phyloP scores from a whole-genome alignment of 1,284 basidiomycete genomes.

The Chiua sp. region DNA sequence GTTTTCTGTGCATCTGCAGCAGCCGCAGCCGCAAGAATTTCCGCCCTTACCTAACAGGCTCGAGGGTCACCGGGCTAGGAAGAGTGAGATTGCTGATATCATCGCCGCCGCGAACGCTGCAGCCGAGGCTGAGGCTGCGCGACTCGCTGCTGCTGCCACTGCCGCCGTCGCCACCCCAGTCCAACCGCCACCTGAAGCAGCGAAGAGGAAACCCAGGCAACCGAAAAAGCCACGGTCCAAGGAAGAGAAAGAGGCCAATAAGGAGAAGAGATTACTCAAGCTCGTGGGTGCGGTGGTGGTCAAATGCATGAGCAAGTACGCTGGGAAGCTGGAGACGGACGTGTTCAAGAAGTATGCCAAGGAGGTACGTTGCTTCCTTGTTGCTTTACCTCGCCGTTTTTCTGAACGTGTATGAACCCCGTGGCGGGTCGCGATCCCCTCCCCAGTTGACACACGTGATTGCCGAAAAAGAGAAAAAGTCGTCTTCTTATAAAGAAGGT shows the following conservation, averaged over 20 bases:
- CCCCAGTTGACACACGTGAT: conserved; percentile 78
- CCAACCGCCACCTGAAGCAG: conserved; percentile 24
- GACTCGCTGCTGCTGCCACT: conserved; percentile 41
- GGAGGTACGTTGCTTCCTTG: conserved; percentile 64
- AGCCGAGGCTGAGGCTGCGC: conserved; percentile 47
- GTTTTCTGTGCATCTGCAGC: not conserved
- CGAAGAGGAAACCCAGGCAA: conserved; percentile 41
- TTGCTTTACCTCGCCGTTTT: conserved; percentile 1
- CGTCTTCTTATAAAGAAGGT: conserved; percentile 72
- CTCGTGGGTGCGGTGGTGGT: conserved; percentile 92
- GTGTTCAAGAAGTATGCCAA: conserved; percentile 96
- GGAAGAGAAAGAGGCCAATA: conserved; percentile 68
- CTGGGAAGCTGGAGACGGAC: conserved; percentile 81
- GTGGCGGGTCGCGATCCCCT: not conserved
- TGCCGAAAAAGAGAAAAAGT: conserved; percentile 93
- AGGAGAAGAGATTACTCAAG: conserved; percentile 85
- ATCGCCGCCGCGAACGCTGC: conserved; percentile 55
- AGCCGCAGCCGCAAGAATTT: conserved; percentile 1
- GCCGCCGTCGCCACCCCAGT: conserved; percentile 21
- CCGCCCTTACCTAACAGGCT: not conserved
- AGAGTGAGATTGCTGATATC: conserved; percentile 44
- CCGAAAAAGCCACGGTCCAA: conserved; percentile 49
- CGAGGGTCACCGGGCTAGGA: conserved; percentile 7
- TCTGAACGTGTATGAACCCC: too few species aligned
- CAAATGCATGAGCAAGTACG: conserved; percentile 89